Percentiles rank a stretch among this genome's conserved stretches.
Conservation (phyloP, 345 rosid species). For the Aurinia saxatilis region DNA sequence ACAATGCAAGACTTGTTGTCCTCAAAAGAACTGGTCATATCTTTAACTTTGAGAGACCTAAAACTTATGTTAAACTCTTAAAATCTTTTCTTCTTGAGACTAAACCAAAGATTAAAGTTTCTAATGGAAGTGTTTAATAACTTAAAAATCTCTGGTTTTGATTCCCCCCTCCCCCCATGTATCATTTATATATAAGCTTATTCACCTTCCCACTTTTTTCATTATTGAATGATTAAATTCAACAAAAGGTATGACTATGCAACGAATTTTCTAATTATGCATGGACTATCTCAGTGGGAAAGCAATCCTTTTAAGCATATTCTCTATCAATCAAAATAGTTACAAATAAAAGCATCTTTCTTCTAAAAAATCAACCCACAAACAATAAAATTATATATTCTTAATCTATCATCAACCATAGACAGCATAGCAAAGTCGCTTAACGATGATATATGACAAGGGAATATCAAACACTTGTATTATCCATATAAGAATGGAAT, state of each 20-base stretch:
- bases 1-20: conserved; percentile 43
- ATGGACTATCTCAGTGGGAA: too few relatives aligned
- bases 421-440: too few relatives aligned
- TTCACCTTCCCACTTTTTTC: neutral
- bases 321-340: too few relatives aligned
- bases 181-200: neutral
- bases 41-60: conserved; percentile 49
- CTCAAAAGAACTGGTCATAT: conserved; percentile 66
- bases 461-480: too few relatives aligned
- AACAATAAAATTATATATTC: too few relatives aligned
- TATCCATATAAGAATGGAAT: too few relatives aligned
- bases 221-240: neutral
- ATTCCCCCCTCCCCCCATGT: neutral
- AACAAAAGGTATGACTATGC: too few relatives aligned
- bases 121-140: neutral
- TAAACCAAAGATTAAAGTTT: neutral
- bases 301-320: neutral
- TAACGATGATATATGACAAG: too few relatives aligned
- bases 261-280: too few relatives aligned
- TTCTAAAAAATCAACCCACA: too few relatives aligned
- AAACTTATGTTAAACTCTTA: conserved; percentile 36
- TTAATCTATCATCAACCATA: too few relatives aligned
- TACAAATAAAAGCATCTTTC: too few relatives aligned
- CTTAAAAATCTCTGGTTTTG: neutral
- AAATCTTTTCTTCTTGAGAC: conserved; percentile 43